Base-by-base conservation (phyloP, 1,284 basidiomycete species). In the Earliella scabrosa region DNA sequence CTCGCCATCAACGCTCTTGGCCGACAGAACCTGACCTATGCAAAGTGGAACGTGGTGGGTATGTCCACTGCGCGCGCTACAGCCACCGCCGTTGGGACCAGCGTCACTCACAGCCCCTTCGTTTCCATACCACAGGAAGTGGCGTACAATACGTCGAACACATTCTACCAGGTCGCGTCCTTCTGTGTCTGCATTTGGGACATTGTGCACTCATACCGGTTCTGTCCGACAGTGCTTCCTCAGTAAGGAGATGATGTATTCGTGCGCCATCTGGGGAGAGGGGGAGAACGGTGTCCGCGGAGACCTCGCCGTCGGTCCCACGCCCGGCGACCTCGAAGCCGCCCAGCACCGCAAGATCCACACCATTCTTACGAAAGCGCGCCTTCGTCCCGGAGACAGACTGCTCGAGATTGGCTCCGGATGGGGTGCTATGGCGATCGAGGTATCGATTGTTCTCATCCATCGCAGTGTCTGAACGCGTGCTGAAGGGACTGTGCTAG, bases 171-270 rank as follows among this genome's bases (percentile, higher is more conserved):
- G 75, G 85, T 82, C n/a, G 4, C 2, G 6, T n/a, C 20, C 21
- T 14, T n/a, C n/a, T n/a, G n/a, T 27, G 2, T 34, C 18, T 23
- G 3, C 11, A 9, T 23, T 13, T 16, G 16, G 6, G 8, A 3
- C 9, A 10, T 13, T 11, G 4, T 9, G 21, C 40, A 5, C 24
- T 38, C 1, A 21, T 3, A 24, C n/a, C n/a, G n/a, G n/a, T n/a
- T 26, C 14, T 48, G n/a, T 16, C 36, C 21, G 36, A 24, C 58
- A 88, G 80, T 83, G 87, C 14, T 93, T 95, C 76, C 76, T 95
- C 21, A 88, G 86, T 61, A 75, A 80, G 48, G 92, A 95, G 71
- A 95, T 95, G 93, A 94, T 92, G 80, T 95, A 95, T 71, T 93
- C 90, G 1, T 93, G 88, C 66, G 91, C 83, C 1, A 80, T 93